phyloP scores from a whole-genome alignment of 2,329 filamentous ascomycete genomes.

The Talaromyces sp. region DNA sequence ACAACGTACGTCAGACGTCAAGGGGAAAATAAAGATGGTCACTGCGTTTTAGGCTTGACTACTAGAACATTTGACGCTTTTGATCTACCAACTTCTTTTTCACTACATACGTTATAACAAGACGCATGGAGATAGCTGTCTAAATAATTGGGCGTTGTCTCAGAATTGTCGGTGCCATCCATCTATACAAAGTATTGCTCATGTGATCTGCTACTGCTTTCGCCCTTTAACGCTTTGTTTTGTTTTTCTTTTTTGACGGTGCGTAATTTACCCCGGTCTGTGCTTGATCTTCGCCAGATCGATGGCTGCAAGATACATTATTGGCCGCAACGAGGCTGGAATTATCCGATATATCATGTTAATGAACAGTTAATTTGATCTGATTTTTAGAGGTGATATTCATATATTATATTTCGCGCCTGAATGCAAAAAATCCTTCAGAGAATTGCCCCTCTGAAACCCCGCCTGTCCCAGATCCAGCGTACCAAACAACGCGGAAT shows the following conservation, averaged over 20 bases:
- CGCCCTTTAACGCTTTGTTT: neutral
- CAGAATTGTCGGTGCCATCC: neutral
- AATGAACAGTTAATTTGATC: neutral
- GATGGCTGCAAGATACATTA: neutral
- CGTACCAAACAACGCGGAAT: neutral
- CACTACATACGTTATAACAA: neutral
- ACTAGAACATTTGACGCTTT: neutral
- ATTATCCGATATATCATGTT: neutral
- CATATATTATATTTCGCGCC: neutral
- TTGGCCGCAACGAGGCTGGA: neutral
- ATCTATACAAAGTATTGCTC: neutral
- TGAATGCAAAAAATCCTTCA: neutral
- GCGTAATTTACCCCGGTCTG: conserved; percentile 1
- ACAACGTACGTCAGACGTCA: neutral
- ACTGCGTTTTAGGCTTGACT: neutral
- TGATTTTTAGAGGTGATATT: too few species aligned
- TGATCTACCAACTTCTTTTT: neutral
- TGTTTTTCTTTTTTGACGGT: neutral
- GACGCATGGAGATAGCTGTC: neutral
- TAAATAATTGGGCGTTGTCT: neutral
- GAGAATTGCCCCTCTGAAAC: conserved; percentile 7
- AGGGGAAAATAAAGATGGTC: neutral
- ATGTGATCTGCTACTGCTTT: neutral
- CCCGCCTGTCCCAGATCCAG: neutral
- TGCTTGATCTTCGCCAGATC: neutral